Percentiles rank a stretch among this genome's conserved stretches.
Evolutionary conservation across 805 yeast genomes (phyloP).

Genomic region (Zygotorulaspora sp.): DNA sequence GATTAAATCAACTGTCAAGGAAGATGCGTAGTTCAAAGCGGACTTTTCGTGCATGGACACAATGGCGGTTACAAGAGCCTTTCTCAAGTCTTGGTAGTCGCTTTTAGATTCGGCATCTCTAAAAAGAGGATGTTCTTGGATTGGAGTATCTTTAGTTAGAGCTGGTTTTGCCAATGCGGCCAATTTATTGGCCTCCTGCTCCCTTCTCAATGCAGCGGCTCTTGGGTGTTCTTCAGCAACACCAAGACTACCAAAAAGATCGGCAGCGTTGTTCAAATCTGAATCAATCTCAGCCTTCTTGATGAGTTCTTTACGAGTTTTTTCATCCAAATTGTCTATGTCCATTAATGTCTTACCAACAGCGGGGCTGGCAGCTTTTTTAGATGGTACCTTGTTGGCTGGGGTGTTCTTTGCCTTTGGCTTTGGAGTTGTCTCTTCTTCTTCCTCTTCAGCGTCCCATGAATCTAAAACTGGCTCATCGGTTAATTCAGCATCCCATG

Average conservation of each 20-base stretch:
- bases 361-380: conserved; percentile 37
- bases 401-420: conserved; percentile 30
- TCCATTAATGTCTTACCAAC: conserved; percentile 45
- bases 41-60: conserved; percentile 58
- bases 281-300: conserved; percentile 76
- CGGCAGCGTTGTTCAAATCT: conserved; percentile 91
- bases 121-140: conserved; percentile 76
- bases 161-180: conserved; percentile 27
- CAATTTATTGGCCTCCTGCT: conserved; percentile 33
- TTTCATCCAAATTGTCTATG: conserved; percentile 65
- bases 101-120: conserved; percentile 65
- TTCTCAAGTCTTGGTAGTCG: conserved; percentile 75
- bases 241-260: conserved; percentile 70
- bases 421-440: conserved; percentile 49
- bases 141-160: conserved; percentile 48
- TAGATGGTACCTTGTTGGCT: conserved; percentile 27
- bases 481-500: conserved; percentile 76
- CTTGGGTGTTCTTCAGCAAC: conserved; percentile 49
- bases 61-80: conserved; percentile 60
- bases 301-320: conserved; percentile 68
- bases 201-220: conserved; percentile 39
- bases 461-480: conserved; percentile 74
- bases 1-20: conserved; percentile 76
- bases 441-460: conserved; percentile 87
- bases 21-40: conserved; percentile 62